Percentiles rank a stretch among this genome's conserved stretches.
Conservation (phyloP, 441 rosid genomes). For the Croton laevigatus region DNA sequence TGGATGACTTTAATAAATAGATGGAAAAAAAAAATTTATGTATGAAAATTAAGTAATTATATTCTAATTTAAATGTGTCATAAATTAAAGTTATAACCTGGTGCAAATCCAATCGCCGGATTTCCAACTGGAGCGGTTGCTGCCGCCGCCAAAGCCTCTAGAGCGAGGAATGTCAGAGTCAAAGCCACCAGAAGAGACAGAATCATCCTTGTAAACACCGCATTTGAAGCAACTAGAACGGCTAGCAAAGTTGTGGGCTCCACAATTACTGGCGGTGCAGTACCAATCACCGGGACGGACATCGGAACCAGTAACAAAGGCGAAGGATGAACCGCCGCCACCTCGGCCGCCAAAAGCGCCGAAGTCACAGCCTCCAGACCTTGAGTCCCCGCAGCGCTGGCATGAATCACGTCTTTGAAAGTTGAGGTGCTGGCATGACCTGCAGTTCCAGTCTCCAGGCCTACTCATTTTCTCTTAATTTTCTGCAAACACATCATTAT, state of each 20-base stretch:
- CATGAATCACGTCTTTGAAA: slow-evolving; percentile 89
- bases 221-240: slow-evolving; percentile 93
- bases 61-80: no score
- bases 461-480: slow-evolving; percentile 53
- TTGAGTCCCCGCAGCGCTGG: slow-evolving; percentile 81
- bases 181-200: slow-evolving; percentile 31
- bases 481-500: not conserved
- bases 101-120: slow-evolving; percentile 98
- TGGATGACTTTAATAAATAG: no score
- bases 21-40: no score
- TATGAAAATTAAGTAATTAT: no score
- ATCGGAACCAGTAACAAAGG: slow-evolving; percentile 64
- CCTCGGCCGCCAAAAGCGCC: slow-evolving; percentile 47
- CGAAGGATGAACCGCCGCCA: slow-evolving; percentile 41
- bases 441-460: slow-evolving; percentile 98
- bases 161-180: slow-evolving; percentile 53
- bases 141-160: slow-evolving; percentile 45
- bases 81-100: slow-evolving; percentile 28
- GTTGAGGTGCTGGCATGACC: slow-evolving; percentile 86
- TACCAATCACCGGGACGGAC: slow-evolving; percentile 97
- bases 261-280: slow-evolving; percentile 71
- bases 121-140: slow-evolving; percentile 77
- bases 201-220: slow-evolving; percentile 70
- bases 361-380: slow-evolving; percentile 35
- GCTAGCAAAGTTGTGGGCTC: slow-evolving; percentile 91